phyloP scores from a whole-genome alignment of 768 basidiomycete species.

The Mycena rebaudengoi region DNA sequence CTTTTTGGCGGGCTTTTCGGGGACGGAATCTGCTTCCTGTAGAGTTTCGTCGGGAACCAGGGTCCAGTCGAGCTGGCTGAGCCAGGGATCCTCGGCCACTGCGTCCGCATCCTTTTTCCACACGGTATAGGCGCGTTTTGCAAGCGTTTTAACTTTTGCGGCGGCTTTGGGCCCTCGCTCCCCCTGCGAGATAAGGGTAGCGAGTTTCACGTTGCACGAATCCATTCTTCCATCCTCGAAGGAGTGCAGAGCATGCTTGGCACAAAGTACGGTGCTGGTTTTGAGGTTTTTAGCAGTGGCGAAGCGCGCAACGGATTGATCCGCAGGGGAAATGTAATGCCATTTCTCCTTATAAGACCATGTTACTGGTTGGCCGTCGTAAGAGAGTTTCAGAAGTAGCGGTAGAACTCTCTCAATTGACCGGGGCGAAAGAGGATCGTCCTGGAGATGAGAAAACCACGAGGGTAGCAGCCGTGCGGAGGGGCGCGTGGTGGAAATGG shows the following conservation, averaged over 20 bases:
- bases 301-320: conserved; percentile 44
- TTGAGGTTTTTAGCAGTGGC: conserved; percentile 53
- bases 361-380: conserved; percentile 66
- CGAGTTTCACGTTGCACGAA: conserved; percentile 53
- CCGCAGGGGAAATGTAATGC: conserved; percentile 59
- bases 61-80: conserved; percentile 76
- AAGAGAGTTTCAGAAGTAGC: conserved; percentile 69
- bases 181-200: conserved; percentile 54
- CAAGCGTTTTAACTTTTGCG: conserved; percentile 50
- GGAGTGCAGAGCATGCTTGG: conserved; percentile 55
- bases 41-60: conserved; percentile 28
- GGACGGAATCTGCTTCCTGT: background rate
- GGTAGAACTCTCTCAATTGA: conserved; percentile 68
- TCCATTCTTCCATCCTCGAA: conserved; percentile 53
- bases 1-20: conserved; percentile 38
- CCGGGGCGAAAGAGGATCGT: conserved; percentile 49
- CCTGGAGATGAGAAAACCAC: conserved; percentile 66
- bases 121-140: conserved; percentile 42
- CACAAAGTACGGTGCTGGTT: conserved; percentile 53
- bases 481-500: background rate
- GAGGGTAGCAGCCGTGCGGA: conserved; percentile 47
- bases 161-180: conserved; percentile 44
- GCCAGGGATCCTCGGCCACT: conserved; percentile 58
- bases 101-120: conserved; percentile 26
- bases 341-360: conserved; percentile 68